Evolutionary conservation across 441 rosid species (phyloP), one percentile per base, ranked within the genome.

Genomic region (Gossypium armourianum): DNA sequence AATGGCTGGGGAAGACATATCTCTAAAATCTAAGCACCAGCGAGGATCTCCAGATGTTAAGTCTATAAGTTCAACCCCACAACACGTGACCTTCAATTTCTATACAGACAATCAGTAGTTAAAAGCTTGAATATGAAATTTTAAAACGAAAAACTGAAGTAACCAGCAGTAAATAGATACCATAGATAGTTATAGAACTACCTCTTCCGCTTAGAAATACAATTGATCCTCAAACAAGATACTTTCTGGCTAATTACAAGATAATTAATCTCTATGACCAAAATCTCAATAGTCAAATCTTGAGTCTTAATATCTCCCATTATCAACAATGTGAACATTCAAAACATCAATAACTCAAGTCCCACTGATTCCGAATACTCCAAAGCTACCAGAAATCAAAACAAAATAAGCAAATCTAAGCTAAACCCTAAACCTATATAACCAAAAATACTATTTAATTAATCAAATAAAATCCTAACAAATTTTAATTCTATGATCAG

Each of bases 11-110:
- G 99, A 88, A 76, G 66, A 82, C 97, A 91, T 92, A 73, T 95
- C 98, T 88, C 99, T 92, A 75, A 95, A 95, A 79, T 92, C 99
- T 86, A 95, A 84, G 82, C 93, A 91, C 99, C 99, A 95, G 58
- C 91, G 88, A 45, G 85, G 85, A 72, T 91, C 91, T 64, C 98
- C 99, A 8, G 92, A 85, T 71, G 83, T 87, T 69, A 84, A 76
- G 36, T 92, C 99, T 28, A 87, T 55, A 71, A 95, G 86, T 81
- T 92, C 98, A 58, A 92, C 84, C 71, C 98, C 99, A 50, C 82
- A 85, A 83, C 77, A 83, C 20, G 98, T 95, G 72, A 95, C 86
- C 83, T 85, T 92, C 75, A 95, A 65, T 91, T 90, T 95, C 99
- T 95, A 89, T 62, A 45, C 28, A 70, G 71, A 43, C 1, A 57